Evolutionary conservation across 306 rosid species (phyloP), one percentile per base, ranked within the genome.

Genomic region (Biancaea sappan): DNA sequence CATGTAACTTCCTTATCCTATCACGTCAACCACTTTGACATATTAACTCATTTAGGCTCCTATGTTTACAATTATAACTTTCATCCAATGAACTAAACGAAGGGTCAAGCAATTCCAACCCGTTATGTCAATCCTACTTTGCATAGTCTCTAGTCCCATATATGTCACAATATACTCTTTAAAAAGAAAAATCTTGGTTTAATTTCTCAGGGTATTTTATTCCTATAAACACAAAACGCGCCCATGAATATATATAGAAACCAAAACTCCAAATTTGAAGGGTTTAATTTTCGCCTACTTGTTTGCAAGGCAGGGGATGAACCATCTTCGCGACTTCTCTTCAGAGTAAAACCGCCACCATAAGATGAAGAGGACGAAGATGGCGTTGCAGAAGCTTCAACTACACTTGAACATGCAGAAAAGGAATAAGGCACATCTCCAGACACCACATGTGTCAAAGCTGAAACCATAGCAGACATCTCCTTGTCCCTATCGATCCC

Each of bases 391-490:
- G 78, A 84, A 68, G 8, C 29, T 59, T 6, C 71, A 6, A n/a
- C 7, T 32, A 28, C 72, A 24, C 14, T 52, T 0, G 60, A 34
- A 3, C 59, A 35, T 25, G 58, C 18, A 11, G 40, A n/a, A 13
- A 14, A 66, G 44, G n/a, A 70, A 56, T 29, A 19, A 2, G 80
- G 77, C 1, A 52, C 63, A 1, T 76, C 77, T 22, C 88, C 90
- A 2, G 79, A 31, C 0, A 80, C 80, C 0, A 88, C 90, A 8
- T 60, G 80, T 0, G 87, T 81, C 59, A 88, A 43, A 52, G 88
- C 85, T 0, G 85, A 80, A 1, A 88, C 82, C 79, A 88, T 86
- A 2, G 69, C 85, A 5, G 80, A 66, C 86, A 84, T 88, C 75
- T 88, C 92, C 35, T 2, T 74, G 46, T 88, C 87, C 43, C 81